Evolutionary conservation across 192 early-diverging fungal genomes (phyloP), one percentile per base, ranked within the genome.

Genomic region (Glomus cerebriforme): DNA sequence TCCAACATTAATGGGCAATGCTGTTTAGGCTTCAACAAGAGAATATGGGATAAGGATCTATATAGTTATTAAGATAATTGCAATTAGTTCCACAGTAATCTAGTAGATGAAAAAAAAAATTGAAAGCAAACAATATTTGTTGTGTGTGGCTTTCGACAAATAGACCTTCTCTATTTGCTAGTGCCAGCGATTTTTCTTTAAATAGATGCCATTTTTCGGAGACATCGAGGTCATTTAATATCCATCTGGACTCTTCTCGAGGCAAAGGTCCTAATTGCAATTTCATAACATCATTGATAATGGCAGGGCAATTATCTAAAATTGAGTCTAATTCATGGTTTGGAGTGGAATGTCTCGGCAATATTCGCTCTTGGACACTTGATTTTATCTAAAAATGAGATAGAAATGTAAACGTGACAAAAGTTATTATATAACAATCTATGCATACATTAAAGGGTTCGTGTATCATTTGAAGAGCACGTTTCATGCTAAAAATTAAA

Each of bases 61-160:
- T 69, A 78, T 31, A 78, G 24, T 70, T 70, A 65, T 49, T 43
- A 78, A 70, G 64, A 72, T 43, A 64, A 68, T 78, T 78, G 76
- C 76, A 79, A 78, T 78, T 69, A 78, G 77, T 78, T 78, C 77
- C 7, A 31, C 47, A 69, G 68, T 79, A 79, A 79, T 19, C 32
- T 70, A 79, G 77, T 24, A 70, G 15, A 79, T 68, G 68, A 70
- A 79, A 70, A 70, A 37, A 43, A 37, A 43, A 78, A 54, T 31
- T 78, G 24, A 64, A 77, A 62, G 26, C 65, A 79, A 58, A 79
- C 39, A 79, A 79, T 79, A 79, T 78, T 29, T 78, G 37, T 27
- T 78, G 64, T 27, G 35, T 69, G 9, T 78, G 76, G 7, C 34
- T 78, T 68, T 78, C 7, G 10, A 78, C 76, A 78, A 69, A 67